These are phyloP conservation scores for Lasiosphaeria ovina DNA, from an alignment of 495 filamentous ascomycete species.

Conservation along the genomic window DNA sequence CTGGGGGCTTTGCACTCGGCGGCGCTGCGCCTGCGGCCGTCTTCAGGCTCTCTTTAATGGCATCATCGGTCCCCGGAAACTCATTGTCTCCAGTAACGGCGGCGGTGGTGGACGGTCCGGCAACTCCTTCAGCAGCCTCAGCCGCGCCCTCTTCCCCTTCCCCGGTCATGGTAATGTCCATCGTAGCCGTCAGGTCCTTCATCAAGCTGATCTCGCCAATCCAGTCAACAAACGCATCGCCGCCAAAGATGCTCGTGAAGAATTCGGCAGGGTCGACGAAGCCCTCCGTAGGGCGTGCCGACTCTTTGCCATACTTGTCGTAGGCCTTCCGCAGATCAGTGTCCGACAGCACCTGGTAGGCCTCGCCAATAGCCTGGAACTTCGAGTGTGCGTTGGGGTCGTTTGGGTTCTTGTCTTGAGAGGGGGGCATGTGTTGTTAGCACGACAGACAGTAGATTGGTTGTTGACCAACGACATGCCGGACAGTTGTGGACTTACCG, in stretches of 20 bases:
- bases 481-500: conserved; percentile 32
- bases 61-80: conserved; percentile 48
- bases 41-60: conserved; percentile 48
- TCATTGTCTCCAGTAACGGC: conserved; percentile 37
- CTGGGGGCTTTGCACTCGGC: conserved; percentile 19
- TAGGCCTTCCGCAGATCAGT: conserved; percentile 83
- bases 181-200: conserved; percentile 85
- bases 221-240: conserved; percentile 89
- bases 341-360: conserved; percentile 94
- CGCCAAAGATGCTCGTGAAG: conserved; percentile 97
- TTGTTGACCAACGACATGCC: not conserved
- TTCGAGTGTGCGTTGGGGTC: conserved; percentile 90
- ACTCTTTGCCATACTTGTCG: conserved; percentile 95
- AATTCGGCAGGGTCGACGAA: conserved; percentile 98
- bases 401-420: conserved; percentile 91
- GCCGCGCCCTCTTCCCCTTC: conserved; percentile 61
- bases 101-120: conserved; percentile 55
- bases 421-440: conserved; percentile 12
- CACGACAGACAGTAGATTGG: not conserved
- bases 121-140: conserved; percentile 43
- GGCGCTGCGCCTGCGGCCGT: conserved; percentile 29
- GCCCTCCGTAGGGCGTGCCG: conserved; percentile 78
- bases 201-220: conserved; percentile 91
- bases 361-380: conserved; percentile 95
- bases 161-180: conserved; percentile 82